These are phyloP conservation scores for Raddia distichophylla DNA, from an alignment of 176 grass and related monocot species.

Conservation along the genomic window DNA sequence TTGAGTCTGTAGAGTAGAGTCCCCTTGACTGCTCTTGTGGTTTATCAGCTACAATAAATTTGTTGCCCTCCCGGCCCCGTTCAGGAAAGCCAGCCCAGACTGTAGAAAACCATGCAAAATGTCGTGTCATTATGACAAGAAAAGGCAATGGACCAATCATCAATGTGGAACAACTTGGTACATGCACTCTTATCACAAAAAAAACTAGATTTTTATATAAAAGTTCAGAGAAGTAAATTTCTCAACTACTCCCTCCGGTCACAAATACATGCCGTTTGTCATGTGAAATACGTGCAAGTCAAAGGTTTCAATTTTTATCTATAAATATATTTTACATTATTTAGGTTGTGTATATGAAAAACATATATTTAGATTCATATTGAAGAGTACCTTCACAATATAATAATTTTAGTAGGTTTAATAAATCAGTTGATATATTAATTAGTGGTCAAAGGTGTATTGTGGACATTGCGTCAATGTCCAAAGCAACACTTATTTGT, in stretches of 20 bases:
- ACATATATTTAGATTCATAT: no score
- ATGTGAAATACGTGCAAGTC: no score
- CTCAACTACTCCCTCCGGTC: background rate
- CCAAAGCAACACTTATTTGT: no score
- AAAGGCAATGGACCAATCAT: background rate
- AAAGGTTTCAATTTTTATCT: no score
- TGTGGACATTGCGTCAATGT: no score
- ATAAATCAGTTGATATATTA: no score
- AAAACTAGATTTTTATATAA: background rate
- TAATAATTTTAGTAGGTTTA: no score
- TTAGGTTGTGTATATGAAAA: no score
- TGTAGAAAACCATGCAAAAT: conserved; percentile 34
- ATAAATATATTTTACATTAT: no score
- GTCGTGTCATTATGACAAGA: background rate
- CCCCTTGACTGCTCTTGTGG: conserved; percentile 58
- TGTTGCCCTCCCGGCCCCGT: conserved; percentile 66
- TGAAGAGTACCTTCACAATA: no score
- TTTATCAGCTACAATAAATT: conserved; percentile 66
- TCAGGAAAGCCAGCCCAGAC: conserved; percentile 85
- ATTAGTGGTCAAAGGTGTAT: no score
- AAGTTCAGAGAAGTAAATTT: background rate
- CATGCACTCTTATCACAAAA: background rate
- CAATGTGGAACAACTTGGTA: background rate
- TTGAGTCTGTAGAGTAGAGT: conserved; percentile 61
- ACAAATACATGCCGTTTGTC: no score